Evolutionary conservation across 2,329 filamentous ascomycete species (phyloP), one percentile per base, ranked within the genome.

Genomic region (Apiospora sp.): DNA sequence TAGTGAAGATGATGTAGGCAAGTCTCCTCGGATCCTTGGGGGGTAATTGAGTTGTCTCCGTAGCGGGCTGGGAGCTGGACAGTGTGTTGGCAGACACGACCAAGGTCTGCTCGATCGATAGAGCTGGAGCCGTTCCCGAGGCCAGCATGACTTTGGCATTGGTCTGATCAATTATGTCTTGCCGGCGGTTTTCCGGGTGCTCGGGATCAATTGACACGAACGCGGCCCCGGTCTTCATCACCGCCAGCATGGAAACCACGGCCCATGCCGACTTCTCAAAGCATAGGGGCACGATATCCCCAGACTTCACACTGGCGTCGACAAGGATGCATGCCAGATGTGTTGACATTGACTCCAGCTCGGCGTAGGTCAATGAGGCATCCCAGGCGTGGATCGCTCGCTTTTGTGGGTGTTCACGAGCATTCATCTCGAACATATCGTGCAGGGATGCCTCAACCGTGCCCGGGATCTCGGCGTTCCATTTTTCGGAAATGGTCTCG

Each of bases 191-290:
- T 5, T 71, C 69, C 5, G 69, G 69, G 12, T 71, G 54, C 14
- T 51, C 51, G 6, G 69, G 69, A n/a, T 71, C 69, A 27, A 74
- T 41, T 34, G 72, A 79, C 10, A 80, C 77, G 68, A 78, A 82
- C 0, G 79, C 78, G 1, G 76, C 79, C 4, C 82, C 82, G n/a
- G 81, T 77, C 54, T 82, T 83, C 44, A 83, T 71, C 3, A 82
- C 77, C 1, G 77, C 81, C n/a, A 84, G 72, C 73, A 82, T 80
- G 0, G 79, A 78, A 12, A 83, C 76, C 4, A 79, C 72, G 2
- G 76, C 77, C 80, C 79, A 83, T 37, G 73, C 74, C 4, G 79
- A 81, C 73, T 83, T 83, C 30, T 82, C 79, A 70, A 82, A 82
- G 69, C 77, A 80, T 41, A 84, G 71, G 0, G 81, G 80, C 4